Evolutionary conservation across 768 basidiomycete species (phyloP).

Genomic region (Trametes meyenii): DNA sequence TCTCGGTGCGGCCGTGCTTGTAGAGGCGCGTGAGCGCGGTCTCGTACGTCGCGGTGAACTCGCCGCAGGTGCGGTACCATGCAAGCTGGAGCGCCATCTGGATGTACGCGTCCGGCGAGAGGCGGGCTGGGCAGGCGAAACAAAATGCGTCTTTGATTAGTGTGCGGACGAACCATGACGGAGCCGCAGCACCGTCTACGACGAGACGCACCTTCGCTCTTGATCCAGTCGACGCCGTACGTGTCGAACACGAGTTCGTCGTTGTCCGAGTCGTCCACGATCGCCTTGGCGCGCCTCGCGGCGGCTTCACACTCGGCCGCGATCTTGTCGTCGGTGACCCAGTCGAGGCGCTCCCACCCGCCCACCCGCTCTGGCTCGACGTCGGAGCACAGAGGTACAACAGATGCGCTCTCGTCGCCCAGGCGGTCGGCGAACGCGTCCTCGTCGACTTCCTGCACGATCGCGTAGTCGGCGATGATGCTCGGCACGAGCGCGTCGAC

Average conservation of each 20-base stretch:
- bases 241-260: slow-evolving; percentile 80
- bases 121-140: slow-evolving; percentile 42
- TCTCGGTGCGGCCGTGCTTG: slow-evolving; percentile 87
- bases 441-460: slow-evolving; percentile 67
- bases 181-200: no score
- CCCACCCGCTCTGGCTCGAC: slow-evolving; percentile 3
- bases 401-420: slow-evolving; percentile 6
- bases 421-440: slow-evolving; percentile 39
- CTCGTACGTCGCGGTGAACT: slow-evolving; percentile 90
- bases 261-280: slow-evolving; percentile 81
- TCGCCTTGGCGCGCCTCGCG: slow-evolving; percentile 51
- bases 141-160: neutral
- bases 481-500: slow-evolving; percentile 90
- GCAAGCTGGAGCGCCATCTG: slow-evolving; percentile 93
- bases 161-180: neutral
- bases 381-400: slow-evolving; percentile 19
- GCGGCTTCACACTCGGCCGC: slow-evolving; percentile 60
- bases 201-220: slow-evolving; percentile 57
- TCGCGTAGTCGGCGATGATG: slow-evolving; percentile 80
- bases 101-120: slow-evolving; percentile 81
- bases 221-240: slow-evolving; percentile 90
- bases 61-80: slow-evolving; percentile 77
- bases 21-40: slow-evolving; percentile 89
- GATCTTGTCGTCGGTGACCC: slow-evolving; percentile 68
- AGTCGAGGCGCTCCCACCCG: slow-evolving; percentile 70